Conservation (phyloP, 108 stramenopile species). For the Nitzschia putrida region DNA sequence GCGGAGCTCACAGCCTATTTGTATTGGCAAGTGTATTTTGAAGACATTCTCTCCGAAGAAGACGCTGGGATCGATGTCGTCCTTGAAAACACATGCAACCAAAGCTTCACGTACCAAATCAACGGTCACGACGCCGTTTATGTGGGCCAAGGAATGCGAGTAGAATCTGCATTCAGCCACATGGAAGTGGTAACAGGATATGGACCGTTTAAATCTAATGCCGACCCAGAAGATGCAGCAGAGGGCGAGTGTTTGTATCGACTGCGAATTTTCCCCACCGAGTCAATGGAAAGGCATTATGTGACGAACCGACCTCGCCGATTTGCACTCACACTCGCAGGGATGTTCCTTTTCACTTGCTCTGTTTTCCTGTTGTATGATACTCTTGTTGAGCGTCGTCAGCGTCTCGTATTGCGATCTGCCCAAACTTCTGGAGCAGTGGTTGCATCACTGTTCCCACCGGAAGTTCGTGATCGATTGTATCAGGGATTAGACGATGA, state of each 20-base stretch:
- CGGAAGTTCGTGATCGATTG: slow-evolving; percentile 3
- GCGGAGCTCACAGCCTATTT: background rate
- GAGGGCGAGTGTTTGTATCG: slow-evolving; percentile 8
- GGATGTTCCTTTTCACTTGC: slow-evolving; percentile 8
- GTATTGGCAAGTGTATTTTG: slow-evolving; percentile 8
- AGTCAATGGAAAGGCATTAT: background rate
- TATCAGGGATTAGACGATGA: background rate
- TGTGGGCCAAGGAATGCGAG: slow-evolving; percentile 25
- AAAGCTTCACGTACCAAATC: slow-evolving; percentile 35
- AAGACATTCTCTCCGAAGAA: background rate
- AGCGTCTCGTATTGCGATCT: background rate
- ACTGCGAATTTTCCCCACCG: background rate
- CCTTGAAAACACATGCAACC: slow-evolving; percentile 34
- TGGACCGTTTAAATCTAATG: background rate
- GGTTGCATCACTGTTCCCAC: slow-evolving; percentile 13
- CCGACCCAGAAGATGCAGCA: background rate
- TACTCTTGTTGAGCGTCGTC: background rate
- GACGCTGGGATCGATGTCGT: slow-evolving; percentile 32
- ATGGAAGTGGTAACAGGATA: background rate
- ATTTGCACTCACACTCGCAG: background rate
- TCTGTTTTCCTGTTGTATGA: slow-evolving; percentile 12
- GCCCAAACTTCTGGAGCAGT: background rate
- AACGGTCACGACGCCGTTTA: slow-evolving; percentile 22
- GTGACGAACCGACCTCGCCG: background rate
- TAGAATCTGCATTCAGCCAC: slow-evolving; percentile 11